Conservation (phyloP, 75 land plant genomes). For the Gnetum montanum region DNA sequence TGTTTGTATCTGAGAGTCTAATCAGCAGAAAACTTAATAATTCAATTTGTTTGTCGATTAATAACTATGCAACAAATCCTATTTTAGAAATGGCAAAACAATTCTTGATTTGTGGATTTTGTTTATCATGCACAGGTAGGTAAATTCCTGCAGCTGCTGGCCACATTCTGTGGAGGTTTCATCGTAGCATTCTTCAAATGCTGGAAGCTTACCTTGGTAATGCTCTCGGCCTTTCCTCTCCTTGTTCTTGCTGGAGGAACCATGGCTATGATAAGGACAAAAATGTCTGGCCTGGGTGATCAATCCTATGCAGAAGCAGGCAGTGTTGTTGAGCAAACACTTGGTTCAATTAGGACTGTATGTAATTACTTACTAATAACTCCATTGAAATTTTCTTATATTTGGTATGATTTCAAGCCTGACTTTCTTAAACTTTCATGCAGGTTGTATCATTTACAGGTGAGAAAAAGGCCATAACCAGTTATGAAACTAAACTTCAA, state of each 20-base stretch:
- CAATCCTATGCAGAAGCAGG: conserved; percentile 32
- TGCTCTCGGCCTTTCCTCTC: conserved; percentile 6
- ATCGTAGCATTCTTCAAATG: conserved; percentile 8
- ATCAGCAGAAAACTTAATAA: too few species aligned
- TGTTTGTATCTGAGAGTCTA: too few species aligned
- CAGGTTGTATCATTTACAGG: conserved; percentile 93
- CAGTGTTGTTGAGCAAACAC: conserved; percentile 31
- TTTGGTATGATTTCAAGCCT: background rate
- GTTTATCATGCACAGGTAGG: conserved; percentile 61
- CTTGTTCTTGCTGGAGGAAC: conserved; percentile 6
- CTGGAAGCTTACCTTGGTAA: conserved; percentile 16
- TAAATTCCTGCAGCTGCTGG: conserved; percentile 42
- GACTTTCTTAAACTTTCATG: background rate
- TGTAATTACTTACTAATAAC: too few species aligned
- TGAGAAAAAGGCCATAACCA: conserved; percentile 56
- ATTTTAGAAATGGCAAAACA: too few species aligned
- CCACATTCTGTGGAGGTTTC: conserved; percentile 37
- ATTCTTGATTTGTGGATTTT: background rate
- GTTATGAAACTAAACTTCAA: conserved; percentile 48
- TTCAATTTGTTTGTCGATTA: too few species aligned
- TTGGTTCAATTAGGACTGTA: conserved; percentile 31
- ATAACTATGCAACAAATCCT: too few species aligned
- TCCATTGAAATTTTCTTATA: too few species aligned
- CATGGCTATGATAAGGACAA: conserved; percentile 28
- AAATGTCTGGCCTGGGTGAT: conserved; percentile 14